phyloP scores from a whole-genome alignment of 176 grass and related monocot species.

The Carex kokanica region DNA sequence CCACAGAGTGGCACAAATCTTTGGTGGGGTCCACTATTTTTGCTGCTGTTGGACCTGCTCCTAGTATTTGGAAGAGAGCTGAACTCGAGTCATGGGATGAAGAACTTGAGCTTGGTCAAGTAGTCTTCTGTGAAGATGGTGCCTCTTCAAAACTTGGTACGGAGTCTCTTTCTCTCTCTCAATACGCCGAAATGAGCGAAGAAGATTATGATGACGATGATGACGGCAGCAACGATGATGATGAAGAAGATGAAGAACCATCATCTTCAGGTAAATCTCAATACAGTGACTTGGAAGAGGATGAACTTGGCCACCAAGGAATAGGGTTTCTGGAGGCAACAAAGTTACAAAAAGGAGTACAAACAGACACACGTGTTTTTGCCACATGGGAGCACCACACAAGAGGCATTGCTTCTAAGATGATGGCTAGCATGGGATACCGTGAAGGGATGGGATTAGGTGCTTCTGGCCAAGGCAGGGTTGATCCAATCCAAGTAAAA shows the following conservation, averaged over 20 bases:
- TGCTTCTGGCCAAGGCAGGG: slow-evolving; percentile 74
- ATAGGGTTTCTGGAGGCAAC: slow-evolving; percentile 57
- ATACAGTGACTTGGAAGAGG: slow-evolving; percentile 25
- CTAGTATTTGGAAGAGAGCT: slow-evolving; percentile 77
- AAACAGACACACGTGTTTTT: slow-evolving; percentile 78
- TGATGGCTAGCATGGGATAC: slow-evolving; percentile 98
- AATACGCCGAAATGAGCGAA: slow-evolving; percentile 58
- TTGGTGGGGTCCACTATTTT: slow-evolving; percentile 74
- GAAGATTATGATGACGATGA: slow-evolving; percentile 38
- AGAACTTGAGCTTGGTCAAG: slow-evolving; percentile 52
- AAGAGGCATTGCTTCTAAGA: slow-evolving; percentile 85
- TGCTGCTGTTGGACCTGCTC: slow-evolving; percentile 41
- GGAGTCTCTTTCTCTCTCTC: slow-evolving; percentile 58
- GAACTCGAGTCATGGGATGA: slow-evolving; percentile 91
- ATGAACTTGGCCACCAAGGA: slow-evolving; percentile 48
- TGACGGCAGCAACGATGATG: slow-evolving; percentile 32
- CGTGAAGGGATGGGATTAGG: slow-evolving; percentile 89
- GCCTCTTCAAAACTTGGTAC: slow-evolving; percentile 49
- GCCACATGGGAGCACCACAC: slow-evolving; percentile 94
- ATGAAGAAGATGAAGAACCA: slow-evolving; percentile 44
- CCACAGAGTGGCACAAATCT: slow-evolving; percentile 74
- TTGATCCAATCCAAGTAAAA: slow-evolving; percentile 81
- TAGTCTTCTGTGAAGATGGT: slow-evolving; percentile 73
- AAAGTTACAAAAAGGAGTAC: slow-evolving; percentile 59
- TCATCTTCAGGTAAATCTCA: slow-evolving; percentile 13